Base-by-base conservation (phyloP, 1,139 yeast species). In the Hansenula lynferdii region DNA sequence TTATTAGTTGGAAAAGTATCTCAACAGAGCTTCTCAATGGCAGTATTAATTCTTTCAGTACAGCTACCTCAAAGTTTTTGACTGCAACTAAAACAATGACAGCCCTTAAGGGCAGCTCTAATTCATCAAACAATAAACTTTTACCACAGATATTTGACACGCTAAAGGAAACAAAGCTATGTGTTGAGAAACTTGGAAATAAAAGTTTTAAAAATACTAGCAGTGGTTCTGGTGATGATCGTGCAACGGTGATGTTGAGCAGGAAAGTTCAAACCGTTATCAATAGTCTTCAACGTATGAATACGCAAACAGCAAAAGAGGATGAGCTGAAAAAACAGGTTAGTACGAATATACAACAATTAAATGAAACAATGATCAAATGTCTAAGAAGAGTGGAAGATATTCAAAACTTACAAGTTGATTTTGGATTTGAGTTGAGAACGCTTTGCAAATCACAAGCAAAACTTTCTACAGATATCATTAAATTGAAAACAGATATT, bases 321-420 rank as follows among this genome's bases (percentile, higher is more conserved):
- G 23, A 25, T 2, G 20, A 11, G 8, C 3, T 28, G n/a, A 17
- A 16, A 5, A 28, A 30, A 25, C 19, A 17, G 8, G 21, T 27
- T 1, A 18, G 24, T 10, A 17, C 16, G 6, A 24, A 8, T 5
- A 11, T 24, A 4, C n/a, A 27, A 12, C n/a, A 28, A 17, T 20
- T 32, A 15, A 35, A 20, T 16, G 18, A 26, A 1, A 31, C 14
- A 7, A 3, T 35, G 5, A 3, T 6, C 5, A 31, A 20, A 14
- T 39, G 42, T 11, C 8, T 26, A 12, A 28, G 21, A 18, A 29
- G 34, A 25, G 15, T 39, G 3, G 42, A 39, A 10, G 26, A 25
- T 10, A 10, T 36, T 6, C 34, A 36, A 3, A 36, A 36, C 14
- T 9, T 31, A 8, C 39, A 39, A n/a, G 15, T 36, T 15, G 37